Base-by-base conservation (phyloP, 108 stramenopile genomes). In the Licmophora abbreviata region DNA sequence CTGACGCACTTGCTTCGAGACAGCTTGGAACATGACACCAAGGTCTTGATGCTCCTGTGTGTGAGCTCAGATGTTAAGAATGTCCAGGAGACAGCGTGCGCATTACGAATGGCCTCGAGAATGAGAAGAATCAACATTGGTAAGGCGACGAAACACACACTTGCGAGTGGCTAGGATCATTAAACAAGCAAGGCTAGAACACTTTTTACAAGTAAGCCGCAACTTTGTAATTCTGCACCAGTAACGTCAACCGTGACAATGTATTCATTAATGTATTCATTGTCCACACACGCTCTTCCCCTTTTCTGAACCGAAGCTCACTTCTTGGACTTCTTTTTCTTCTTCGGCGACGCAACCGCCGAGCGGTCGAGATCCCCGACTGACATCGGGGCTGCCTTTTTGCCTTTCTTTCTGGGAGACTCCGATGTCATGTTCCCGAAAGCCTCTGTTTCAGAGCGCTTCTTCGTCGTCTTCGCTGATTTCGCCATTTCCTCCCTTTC, bases 1-100 rank as follows among this genome's bases (percentile, higher is more conserved):
- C 59, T 91, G 18, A 91, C 89, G 0, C 89, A 91, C 56, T 30
- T 91, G 20, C 66, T 91, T 14, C 73, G 81, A 31, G 89, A 91
- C 50, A 80, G 76, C 40, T 63, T 91, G 11, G 84, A 85, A 62
- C 71, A 71, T 12, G 89, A 91, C 56, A 74, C 89, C 15, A 91
- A 91, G 51, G 81, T 86, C 34, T 51, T 86, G 12, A 30, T 91
- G 28, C 46, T 91, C 14, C 71, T 73, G 10, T 91, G 83, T 51
- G 76, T 87, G n/a, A 82, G 72, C 37, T 61, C 78, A 0, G 76
- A 87, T 23, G 51, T 56, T 50, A 41, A 71, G n/a, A 65, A 91
- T 48, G 28, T 77, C 4, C 63, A 77, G 37, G 61, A 86, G 25
- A 71, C 75, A 1, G 62, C 65, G n/a, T 58, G 64, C 27, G 62